Conservation (phyloP, 352 stramenopile species). For the Aphanomyces astaci region DNA sequence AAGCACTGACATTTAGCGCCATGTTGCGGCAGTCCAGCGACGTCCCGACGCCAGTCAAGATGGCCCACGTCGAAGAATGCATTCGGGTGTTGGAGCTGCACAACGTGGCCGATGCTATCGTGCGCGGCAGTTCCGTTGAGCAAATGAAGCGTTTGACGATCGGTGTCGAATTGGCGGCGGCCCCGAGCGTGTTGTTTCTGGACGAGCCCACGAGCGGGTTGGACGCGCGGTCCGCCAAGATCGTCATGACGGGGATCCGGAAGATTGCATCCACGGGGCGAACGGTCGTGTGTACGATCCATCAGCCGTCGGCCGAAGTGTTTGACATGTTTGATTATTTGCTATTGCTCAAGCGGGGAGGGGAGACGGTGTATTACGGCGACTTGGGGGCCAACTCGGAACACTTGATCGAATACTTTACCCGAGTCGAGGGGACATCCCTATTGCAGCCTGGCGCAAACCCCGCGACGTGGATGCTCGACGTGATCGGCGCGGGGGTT, state of each 20-base stretch:
- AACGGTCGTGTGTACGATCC: constrained; percentile 30
- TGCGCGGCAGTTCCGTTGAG: constrained; percentile 27
- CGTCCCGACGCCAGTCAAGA: not conserved
- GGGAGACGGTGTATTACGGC: constrained; percentile 15
- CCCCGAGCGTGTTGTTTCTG: constrained; percentile 71
- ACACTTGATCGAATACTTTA: constrained; percentile 20
- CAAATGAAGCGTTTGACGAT: constrained; percentile 52
- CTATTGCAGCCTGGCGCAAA: constrained; percentile 3
- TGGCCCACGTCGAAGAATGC: constrained; percentile 5
- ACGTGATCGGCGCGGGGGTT: not conserved
- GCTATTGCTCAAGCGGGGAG: constrained; percentile 27
- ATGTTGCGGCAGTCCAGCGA: constrained; percentile 41
- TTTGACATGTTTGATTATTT: constrained; percentile 30
- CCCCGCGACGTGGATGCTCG: constrained; percentile 24
- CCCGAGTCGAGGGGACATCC: too few species aligned
- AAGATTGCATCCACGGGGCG: constrained; percentile 17
- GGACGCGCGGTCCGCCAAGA: constrained; percentile 49
- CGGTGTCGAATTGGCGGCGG: constrained; percentile 61
- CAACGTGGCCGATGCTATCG: not conserved
- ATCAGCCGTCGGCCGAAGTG: constrained; percentile 23
- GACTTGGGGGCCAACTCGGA: not conserved
- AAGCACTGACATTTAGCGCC: constrained; percentile 73
- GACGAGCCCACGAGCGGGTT: constrained; percentile 66
- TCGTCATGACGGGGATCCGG: constrained; percentile 29
- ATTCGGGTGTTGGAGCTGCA: constrained; percentile 10